A percentile compares a stretch with the other conserved stretches of the same genome.
These are phyloP conservation scores for Chenopodium album DNA, from an alignment of 148 eudicot species.

Conservation along the genomic window DNA sequence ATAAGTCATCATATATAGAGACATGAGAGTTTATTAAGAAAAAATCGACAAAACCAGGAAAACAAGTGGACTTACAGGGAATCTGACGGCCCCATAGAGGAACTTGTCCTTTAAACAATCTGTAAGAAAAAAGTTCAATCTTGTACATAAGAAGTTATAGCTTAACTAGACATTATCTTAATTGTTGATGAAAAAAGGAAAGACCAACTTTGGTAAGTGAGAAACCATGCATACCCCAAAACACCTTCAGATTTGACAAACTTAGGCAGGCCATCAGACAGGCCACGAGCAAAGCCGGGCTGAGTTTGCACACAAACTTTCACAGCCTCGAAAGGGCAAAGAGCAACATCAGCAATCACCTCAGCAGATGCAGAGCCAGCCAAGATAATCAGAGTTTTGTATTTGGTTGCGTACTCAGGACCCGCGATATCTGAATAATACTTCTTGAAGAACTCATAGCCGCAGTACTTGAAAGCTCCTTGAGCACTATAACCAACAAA, in stretches of 20 bases:
- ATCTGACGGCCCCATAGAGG: constrained; percentile 67
- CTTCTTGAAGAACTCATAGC: constrained; percentile 77
- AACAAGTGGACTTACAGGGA: constrained; percentile 51
- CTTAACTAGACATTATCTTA: background rate
- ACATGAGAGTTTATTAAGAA: too few species aligned
- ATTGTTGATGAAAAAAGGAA: background rate
- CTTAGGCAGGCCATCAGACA: constrained; percentile 76
- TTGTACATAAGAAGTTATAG: background rate
- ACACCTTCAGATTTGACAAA: constrained; percentile 62
- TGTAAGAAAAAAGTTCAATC: constrained; percentile 14
- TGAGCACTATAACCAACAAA: constrained; percentile 72
- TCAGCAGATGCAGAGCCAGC: constrained; percentile 83
- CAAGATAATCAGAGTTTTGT: constrained; percentile 59
- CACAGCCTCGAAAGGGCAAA: constrained; percentile 76
- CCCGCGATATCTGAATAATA: constrained; percentile 68
- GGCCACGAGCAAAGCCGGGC: constrained; percentile 68
- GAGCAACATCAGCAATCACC: constrained; percentile 69
- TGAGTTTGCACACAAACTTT: constrained; percentile 80
- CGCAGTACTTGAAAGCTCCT: constrained; percentile 71
- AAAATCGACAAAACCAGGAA: too few species aligned
- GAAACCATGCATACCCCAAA: constrained; percentile 39
- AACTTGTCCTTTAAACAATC: constrained; percentile 49
- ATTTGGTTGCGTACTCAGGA: constrained; percentile 55
- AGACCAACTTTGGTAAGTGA: constrained; percentile 22
- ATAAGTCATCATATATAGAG: too few species aligned